Conservation (phyloP, 129 eudicot genomes). For the Ambrosia trifida region DNA sequence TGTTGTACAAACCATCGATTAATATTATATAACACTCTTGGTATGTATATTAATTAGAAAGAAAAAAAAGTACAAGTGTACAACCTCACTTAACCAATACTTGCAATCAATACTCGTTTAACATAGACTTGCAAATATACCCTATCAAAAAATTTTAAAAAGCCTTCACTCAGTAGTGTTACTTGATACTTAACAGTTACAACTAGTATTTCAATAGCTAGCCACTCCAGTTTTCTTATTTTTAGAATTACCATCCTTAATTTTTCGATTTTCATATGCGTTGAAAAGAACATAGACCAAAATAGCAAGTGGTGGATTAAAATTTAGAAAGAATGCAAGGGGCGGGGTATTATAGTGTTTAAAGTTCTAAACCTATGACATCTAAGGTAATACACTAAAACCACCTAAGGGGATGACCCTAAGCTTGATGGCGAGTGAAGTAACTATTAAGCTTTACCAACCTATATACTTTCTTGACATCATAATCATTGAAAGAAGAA, state of each 20-base stretch:
- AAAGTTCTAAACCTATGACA: background rate
- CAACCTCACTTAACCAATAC: background rate
- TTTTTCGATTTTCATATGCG: constrained; percentile 10
- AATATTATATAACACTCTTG: background rate
- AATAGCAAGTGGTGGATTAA: too few relatives aligned
- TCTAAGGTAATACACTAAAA: background rate
- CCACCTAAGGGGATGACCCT: background rate
- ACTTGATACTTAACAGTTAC: background rate
- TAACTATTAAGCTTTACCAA: background rate
- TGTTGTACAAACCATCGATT: too few relatives aligned
- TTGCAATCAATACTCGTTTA: background rate
- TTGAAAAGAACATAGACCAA: background rate
- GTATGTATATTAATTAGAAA: background rate
- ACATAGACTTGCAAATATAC: background rate
- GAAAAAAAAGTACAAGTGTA: too few relatives aligned
- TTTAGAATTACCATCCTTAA: background rate
- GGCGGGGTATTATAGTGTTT: background rate
- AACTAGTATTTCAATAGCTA: background rate
- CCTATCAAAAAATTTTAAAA: background rate
- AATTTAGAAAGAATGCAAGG: background rate
- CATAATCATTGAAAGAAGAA: constrained; percentile 8
- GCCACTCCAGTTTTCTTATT: background rate
- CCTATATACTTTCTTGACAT: background rate
- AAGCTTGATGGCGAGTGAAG: too few relatives aligned
- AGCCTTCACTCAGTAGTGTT: constrained; percentile 6